Conservation (phyloP, 2,329 filamentous ascomycete species). For the Paecilomyces formosus region DNA sequence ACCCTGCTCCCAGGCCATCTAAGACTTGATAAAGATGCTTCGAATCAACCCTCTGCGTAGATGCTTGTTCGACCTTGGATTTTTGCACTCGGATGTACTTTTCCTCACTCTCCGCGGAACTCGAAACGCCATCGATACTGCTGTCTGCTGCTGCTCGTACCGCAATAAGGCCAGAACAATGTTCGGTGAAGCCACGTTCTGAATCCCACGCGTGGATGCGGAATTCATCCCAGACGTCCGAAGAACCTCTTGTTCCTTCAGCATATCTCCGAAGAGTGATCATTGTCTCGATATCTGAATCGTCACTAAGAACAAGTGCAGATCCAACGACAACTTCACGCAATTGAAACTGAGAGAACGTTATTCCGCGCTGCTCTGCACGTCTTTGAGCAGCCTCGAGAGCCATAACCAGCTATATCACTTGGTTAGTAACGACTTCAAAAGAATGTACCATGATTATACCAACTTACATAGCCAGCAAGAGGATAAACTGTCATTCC, state of each 20-base stretch:
- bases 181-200: slow-evolving; percentile 18
- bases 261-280: too few species aligned
- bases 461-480: too few species aligned
- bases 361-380: too few species aligned
- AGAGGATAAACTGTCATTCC: too few species aligned
- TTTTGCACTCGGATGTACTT: background rate
- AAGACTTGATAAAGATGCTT: slow-evolving; percentile 42
- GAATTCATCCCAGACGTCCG: slow-evolving; percentile 20
- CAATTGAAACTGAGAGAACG: too few species aligned
- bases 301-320: too few species aligned
- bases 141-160: slow-evolving; percentile 6
- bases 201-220: slow-evolving; percentile 18
- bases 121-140: background rate
- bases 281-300: too few species aligned
- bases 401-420: too few species aligned
- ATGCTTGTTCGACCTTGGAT: slow-evolving; percentile 9
- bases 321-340: too few species aligned
- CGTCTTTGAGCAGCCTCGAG: too few species aligned
- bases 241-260: slow-evolving; percentile 33
- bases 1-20: slow-evolving; percentile 40
- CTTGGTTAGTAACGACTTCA: too few species aligned
- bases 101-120: background rate
- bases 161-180: slow-evolving; percentile 21
- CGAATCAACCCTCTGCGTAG: slow-evolving; percentile 19
- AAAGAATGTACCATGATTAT: too few species aligned